Conservation (phyloP, 164 flowering plant genomes). For the Pachysandra terminalis region DNA sequence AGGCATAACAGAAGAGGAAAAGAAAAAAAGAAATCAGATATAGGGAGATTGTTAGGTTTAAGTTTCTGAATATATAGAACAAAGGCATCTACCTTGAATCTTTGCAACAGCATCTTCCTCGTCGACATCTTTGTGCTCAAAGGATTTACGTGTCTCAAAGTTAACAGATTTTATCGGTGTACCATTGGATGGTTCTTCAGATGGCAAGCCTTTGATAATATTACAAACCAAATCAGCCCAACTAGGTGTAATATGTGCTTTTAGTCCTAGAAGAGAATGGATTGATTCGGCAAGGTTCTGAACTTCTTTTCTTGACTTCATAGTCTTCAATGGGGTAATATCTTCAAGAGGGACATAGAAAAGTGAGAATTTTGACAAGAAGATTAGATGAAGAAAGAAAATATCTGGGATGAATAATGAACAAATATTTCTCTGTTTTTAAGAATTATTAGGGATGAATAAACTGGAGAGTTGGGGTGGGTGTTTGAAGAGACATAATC, state of each 20-base stretch:
- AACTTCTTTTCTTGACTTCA: slow-evolving; percentile 27
- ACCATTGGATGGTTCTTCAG: slow-evolving; percentile 17
- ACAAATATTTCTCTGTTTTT: too few relatives aligned
- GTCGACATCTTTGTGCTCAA: slow-evolving; percentile 16
- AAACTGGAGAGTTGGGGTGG: too few relatives aligned
- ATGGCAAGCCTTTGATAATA: slow-evolving; percentile 31
- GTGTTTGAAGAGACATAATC: neutral
- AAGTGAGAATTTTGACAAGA: too few relatives aligned
- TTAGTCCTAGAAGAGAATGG: slow-evolving; percentile 43
- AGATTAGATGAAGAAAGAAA: neutral
- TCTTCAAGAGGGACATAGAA: neutral
- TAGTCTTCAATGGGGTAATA: slow-evolving; percentile 4
- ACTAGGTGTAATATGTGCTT: slow-evolving; percentile 33
- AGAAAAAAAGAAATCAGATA: neutral
- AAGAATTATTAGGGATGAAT: too few relatives aligned
- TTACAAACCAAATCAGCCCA: slow-evolving; percentile 52
- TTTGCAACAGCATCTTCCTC: slow-evolving; percentile 10
- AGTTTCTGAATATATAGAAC: neutral
- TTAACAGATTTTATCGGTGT: neutral
- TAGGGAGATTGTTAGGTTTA: too few relatives aligned
- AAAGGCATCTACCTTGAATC: slow-evolving; percentile 24
- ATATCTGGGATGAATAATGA: neutral
- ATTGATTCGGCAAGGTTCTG: slow-evolving; percentile 37
- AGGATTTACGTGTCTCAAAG: slow-evolving; percentile 8
- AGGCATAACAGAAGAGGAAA: too few relatives aligned